Evolutionary conservation across 2,329 filamentous ascomycete genomes (phyloP), one percentile per base, ranked within the genome.

Genomic region (Phialophora expanda): DNA sequence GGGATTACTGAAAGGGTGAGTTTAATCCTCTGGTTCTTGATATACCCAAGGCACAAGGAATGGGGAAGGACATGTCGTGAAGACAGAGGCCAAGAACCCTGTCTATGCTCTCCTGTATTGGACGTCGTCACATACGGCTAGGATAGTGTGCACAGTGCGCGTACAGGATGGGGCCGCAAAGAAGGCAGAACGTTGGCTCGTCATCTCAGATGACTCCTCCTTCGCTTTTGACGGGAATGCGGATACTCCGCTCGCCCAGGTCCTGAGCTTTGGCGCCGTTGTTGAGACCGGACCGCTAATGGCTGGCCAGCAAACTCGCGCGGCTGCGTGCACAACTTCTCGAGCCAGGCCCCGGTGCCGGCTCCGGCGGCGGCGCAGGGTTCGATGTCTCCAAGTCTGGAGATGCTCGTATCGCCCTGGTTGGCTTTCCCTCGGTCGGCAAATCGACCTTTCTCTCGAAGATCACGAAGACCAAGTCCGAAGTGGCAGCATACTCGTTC

Each of bases 371-470:
- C 17, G 94, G 95, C 26, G 81, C 90, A 2, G 95, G 95, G 9
- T 99, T 83, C 78, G 91, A 94, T 76, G 95, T 99, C 50, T 95
- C 90, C 78, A 99, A 99, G 81, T 94, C 90, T 71, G 95, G 95
- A 69, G 95, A 99, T 83, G 95, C 95, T 14, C 89, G 95, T 75
- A 98, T 99, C 80, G 93, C 96, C 1, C 87, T 99, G 1, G 96
- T 99, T 61, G 95, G 95, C n/a, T 99, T 99, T 74, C 95, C 96
- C 0, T 99, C 96, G 0, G 95, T 99, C 59, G 95, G 95, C 77
- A 99, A 99, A 82, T 99, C 95, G 2, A 99, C 95, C 0, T 98
- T 99, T 76, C 79, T 99, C n/a, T 97, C 93, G 56, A 97, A 98
- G 76, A 96, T 99, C 77, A 99, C 95, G 57, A 98, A 97, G 81